These are phyloP conservation scores for Boletus sensibilis DNA, from an alignment of 768 basidiomycete species.

Conservation along the genomic window DNA sequence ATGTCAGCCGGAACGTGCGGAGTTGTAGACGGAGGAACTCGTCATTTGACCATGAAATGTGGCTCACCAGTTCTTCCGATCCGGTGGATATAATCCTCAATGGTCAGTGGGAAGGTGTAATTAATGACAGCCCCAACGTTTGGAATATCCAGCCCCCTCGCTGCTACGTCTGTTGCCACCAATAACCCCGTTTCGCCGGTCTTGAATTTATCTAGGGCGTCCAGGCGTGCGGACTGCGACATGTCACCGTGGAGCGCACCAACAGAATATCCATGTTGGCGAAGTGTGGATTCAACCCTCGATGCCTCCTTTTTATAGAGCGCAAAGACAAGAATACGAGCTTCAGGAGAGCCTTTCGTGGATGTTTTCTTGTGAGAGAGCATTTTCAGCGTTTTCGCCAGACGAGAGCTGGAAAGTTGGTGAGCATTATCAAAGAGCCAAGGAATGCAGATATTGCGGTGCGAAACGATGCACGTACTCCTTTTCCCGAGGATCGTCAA, in stretches of 20 bases:
- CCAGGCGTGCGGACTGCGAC: slow-evolving; percentile 79
- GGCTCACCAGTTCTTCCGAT: slow-evolving; percentile 79
- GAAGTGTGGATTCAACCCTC: slow-evolving; percentile 80
- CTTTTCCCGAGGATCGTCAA: slow-evolving; percentile 81
- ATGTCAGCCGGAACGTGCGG: not conserved
- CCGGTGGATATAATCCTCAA: slow-evolving; percentile 90
- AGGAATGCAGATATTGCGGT: not conserved
- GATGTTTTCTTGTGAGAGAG: slow-evolving; percentile 63
- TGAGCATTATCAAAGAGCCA: not conserved
- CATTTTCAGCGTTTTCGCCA: slow-evolving; percentile 53
- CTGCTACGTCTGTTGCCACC: slow-evolving; percentile 97
- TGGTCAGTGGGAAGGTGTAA: slow-evolving; percentile 96
- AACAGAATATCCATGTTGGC: slow-evolving; percentile 72
- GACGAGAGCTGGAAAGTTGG: slow-evolving; percentile 47
- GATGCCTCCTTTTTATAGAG: slow-evolving; percentile 97
- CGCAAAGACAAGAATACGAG: slow-evolving; percentile 87
- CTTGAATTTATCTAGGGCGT: slow-evolving; percentile 85
- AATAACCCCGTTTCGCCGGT: slow-evolving; percentile 75
- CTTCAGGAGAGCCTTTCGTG: slow-evolving; percentile 46
- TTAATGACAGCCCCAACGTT: slow-evolving; percentile 93
- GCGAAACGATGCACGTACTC: slow-evolving; percentile 54
- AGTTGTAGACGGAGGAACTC: not conserved
- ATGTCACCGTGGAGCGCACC: slow-evolving; percentile 89
- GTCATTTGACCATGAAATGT: not conserved
- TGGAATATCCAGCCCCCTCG: slow-evolving; percentile 95